Evolutionary conservation across 345 rosid species (phyloP).

Genomic region (Citrus inodora): DNA sequence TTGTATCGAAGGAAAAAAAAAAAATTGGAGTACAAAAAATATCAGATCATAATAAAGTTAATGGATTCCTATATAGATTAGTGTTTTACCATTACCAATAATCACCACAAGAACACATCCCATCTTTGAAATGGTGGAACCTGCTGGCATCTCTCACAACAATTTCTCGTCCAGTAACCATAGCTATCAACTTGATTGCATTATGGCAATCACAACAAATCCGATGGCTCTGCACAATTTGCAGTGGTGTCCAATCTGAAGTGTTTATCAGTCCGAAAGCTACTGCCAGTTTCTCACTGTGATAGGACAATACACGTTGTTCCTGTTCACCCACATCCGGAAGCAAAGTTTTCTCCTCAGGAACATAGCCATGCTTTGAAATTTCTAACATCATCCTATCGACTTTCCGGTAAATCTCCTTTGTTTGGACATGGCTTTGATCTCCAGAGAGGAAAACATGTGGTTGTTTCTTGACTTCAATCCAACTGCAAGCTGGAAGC

Average conservation of each 20-base stretch:
- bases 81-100: constrained; percentile 61
- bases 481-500: constrained; percentile 79
- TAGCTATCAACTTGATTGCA: constrained; percentile 60
- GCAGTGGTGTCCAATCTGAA: constrained; percentile 51
- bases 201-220: constrained; percentile 74
- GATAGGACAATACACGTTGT: constrained; percentile 38
- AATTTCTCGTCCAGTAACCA: constrained; percentile 53
- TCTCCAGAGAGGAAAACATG: constrained; percentile 70
- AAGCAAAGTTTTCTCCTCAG: constrained; percentile 44
- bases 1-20: not conserved
- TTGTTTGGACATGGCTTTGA: constrained; percentile 42
- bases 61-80: not conserved
- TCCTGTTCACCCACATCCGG: constrained; percentile 76
- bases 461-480: constrained; percentile 52
- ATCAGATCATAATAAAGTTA: not conserved
- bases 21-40: not conserved
- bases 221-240: constrained; percentile 78
- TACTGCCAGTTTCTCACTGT: constrained; percentile 79
- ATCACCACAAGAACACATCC: constrained; percentile 83
- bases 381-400: constrained; percentile 63
- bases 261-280: constrained; percentile 76
- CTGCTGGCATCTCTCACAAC: constrained; percentile 76
- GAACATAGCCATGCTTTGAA: constrained; percentile 45
- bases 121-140: constrained; percentile 76
- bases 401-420: constrained; percentile 59